Base-by-base conservation (phyloP, 2,329 filamentous ascomycete genomes). In the Talaromyces piceae region DNA sequence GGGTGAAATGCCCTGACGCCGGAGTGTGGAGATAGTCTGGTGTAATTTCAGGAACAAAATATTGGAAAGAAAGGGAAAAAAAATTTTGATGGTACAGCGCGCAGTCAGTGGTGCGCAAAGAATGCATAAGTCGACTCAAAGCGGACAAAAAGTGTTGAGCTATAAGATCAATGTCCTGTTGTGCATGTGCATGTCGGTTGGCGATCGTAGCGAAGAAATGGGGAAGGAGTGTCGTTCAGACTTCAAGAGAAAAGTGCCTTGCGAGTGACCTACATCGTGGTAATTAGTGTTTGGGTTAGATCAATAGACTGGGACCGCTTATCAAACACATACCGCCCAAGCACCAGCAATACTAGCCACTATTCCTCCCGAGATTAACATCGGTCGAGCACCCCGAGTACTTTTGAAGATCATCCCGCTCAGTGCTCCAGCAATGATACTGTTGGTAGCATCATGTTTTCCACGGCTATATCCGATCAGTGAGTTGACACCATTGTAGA, bases 391-490 rank as follows among this genome's bases (percentile, higher is more conserved):
- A 5, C 93, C 93, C 63, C 88, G 81, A 45, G 94, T 97, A 70
- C 91, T 95, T 79, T 96, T 97, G 75, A 98, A 98, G 12, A 98
- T 68, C 79, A 91, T 91, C 53, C 93, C 93, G 65, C 90, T 95
- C 60, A 98, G 69, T 1, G 79, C 86, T 58, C 94, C 93, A 4
- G 93, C 91, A 18, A 81, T 72, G 49, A 98, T 81, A 57, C 89
- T 93, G 75, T 98, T 98, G 53, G 85, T 81, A 3, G 89, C 81
- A 69, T 98, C 94, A 61, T 95, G 90, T 73, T 89, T 88, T 57
- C 89, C 89, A 55, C 91, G 79, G 57, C 84, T 69, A 62, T 87
- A 83, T 33, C 89, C 90, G 55, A 95, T 82, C 51, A 82, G 82
- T 27, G 88, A 93, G 75, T 95, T 95, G 69, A 93, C 78, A 50